A percentile compares a stretch with the other conserved stretches of the same genome.
Evolutionary conservation across 2,329 filamentous ascomycete genomes (phyloP).

Genomic region (Stagonosporopsis tanaceti): DNA sequence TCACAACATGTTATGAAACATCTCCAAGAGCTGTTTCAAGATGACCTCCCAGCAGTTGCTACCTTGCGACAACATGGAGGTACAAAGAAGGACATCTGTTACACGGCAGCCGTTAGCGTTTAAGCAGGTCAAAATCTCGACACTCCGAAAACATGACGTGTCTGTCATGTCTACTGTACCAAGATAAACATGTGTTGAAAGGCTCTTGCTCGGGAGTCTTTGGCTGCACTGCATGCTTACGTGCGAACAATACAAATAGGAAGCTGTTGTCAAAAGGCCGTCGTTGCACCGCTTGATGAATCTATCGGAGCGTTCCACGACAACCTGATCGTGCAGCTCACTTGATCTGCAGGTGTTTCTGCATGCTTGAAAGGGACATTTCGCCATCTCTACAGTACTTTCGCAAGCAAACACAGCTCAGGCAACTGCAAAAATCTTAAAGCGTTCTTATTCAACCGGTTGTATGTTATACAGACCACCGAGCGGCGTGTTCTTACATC

Average conservation of each 20-base stretch:
- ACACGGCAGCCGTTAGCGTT: conserved; percentile 15
- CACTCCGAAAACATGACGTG: neutral
- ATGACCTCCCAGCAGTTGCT: conserved; percentile 2
- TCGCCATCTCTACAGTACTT: neutral
- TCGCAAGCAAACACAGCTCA: neutral
- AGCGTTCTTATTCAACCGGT: neutral
- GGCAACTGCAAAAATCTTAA: neutral
- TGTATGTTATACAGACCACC: neutral
- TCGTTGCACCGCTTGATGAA: neutral
- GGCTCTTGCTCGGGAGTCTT: no score
- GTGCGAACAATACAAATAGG: neutral
- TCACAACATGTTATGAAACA: conserved; percentile 17
- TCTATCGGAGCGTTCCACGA: neutral
- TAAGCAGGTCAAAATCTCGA: neutral
- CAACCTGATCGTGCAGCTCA: neutral
- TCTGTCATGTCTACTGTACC: neutral
- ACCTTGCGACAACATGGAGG: conserved; percentile 6
- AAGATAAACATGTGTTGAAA: neutral
- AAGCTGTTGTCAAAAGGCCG: no score
- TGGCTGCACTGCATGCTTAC: neutral
- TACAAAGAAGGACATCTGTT: conserved; percentile 1
- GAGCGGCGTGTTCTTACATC: conserved; percentile 17
- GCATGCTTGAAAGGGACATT: neutral
- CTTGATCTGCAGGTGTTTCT: neutral
- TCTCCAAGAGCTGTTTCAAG: conserved; percentile 12